Base-by-base conservation (phyloP, 305 asterid genomes). In the Petunia hybrid region DNA sequence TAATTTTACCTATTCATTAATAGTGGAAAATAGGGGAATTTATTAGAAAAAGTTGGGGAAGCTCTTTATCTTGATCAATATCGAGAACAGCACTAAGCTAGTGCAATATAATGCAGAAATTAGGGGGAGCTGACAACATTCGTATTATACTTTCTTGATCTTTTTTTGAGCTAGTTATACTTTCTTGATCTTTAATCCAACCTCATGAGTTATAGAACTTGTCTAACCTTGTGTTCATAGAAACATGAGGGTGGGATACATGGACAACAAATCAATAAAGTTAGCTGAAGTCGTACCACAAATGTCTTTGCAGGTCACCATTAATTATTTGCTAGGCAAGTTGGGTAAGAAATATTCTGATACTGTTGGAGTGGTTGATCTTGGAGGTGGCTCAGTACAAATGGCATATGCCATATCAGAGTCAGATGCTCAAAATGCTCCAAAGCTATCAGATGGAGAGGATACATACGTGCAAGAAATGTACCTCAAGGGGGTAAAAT, bases 291-390 rank as follows among this genome's bases (percentile, higher is more conserved):
- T 71, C 57, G 43, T 8, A 61, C 39, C 16, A 59, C 31, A 43
- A 53, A 43, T 80, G 68, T 87, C 69, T 82, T 74, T 87, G 83
- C 90, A 95, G 99, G 99, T 95, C 73, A 93, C 99, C 71, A 95
- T 95, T 63, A 95, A 95, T 87, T 95, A 95, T 88, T 86, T 95
- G 69, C 82, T 90, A 63, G 98, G 99, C 16, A 93, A 92, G 78
- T 87, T 95, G 92, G 99, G 98, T 71, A 88, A 88, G 80, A 45
- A 83, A 69, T 93, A 89, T 83, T 77, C 92, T 48, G 70, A 74
- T 60, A 95, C 98, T 48, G 96, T 95, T 83, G 99, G 99, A 84
- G 98, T 93, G 79, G 95, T 95, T 87, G 98, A 95, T 89, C 98
- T 95, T 80, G 99, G 91, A 75, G 89, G 89, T 83, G 89, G 91